Conservation (phyloP, 140 eudicot species). For the Bidens hawaiensis region DNA sequence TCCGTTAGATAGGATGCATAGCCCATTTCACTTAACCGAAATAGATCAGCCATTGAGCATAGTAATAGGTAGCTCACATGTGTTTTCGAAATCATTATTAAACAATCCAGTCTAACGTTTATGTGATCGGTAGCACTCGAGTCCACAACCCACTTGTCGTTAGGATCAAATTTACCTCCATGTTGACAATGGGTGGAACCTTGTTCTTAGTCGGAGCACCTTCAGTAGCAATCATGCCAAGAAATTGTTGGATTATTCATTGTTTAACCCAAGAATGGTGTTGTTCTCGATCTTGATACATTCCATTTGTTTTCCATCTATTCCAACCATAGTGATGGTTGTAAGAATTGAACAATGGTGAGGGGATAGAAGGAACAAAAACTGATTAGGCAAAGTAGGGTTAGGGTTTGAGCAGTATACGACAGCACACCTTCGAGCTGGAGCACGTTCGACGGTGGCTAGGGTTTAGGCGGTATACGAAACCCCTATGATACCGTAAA, state of each 20-base stretch:
- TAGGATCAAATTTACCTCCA: neutral
- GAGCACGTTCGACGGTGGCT: no score
- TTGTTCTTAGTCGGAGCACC: neutral
- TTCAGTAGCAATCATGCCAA: neutral
- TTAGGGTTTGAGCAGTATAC: no score
- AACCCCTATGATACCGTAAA: no score
- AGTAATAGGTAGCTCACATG: neutral
- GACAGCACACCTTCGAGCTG: no score
- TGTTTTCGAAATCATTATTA: neutral
- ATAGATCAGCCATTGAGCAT: neutral
- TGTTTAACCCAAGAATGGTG: neutral
- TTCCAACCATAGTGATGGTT: no score
- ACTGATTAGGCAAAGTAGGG: no score
- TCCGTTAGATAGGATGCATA: neutral
- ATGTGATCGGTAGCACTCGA: no score
- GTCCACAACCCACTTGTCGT: neutral
- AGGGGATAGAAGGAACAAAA: no score
- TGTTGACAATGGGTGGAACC: neutral
- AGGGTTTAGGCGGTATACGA: no score
- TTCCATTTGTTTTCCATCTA: conserved; percentile 18
- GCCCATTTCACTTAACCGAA: neutral
- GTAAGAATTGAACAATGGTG: no score
- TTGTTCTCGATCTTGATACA: neutral
- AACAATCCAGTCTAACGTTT: neutral
- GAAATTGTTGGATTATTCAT: conserved; percentile 11